Percentiles rank a stretch among this genome's conserved stretches.
Conservation (phyloP, 1,284 basidiomycete genomes). For the Athelia psychrophila region DNA sequence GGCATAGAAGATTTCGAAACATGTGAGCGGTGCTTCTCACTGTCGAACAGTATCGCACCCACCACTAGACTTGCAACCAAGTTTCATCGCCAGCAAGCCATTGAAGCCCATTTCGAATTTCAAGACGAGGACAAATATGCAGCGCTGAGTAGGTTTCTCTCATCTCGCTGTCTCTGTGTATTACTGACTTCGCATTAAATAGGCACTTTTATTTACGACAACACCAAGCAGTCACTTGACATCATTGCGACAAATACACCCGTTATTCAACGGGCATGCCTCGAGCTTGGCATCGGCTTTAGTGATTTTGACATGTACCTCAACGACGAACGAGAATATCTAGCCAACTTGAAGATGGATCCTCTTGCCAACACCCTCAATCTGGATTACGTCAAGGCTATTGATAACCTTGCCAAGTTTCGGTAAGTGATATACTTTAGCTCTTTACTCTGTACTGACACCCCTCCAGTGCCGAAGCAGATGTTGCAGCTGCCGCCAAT, state of each 20-base stretch:
- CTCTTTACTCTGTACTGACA: background rate
- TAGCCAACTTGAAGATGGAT: constrained; percentile 13
- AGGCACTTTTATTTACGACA: constrained; percentile 22
- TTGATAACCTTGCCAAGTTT: constrained; percentile 8
- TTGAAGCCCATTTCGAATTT: constrained; percentile 16
- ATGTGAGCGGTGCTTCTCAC: constrained; percentile 4
- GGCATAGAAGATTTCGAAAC: constrained; percentile 21
- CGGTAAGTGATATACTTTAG: constrained; percentile 12
- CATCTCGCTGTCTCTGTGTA: background rate
- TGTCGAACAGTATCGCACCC: background rate
- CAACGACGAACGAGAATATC: constrained; percentile 15
- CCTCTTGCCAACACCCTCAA: constrained; percentile 5
- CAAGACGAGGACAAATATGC: constrained; percentile 20
- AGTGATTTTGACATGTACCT: constrained; percentile 18
- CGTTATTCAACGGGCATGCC: background rate
- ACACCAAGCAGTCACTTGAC: constrained; percentile 20
- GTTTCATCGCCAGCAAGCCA: constrained; percentile 18
- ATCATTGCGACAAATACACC: constrained; percentile 12
- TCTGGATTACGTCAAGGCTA: constrained; percentile 17
- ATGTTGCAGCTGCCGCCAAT: background rate
- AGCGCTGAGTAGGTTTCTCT: constrained; percentile 9
- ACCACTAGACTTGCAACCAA: constrained; percentile 13
- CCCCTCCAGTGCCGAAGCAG: background rate
- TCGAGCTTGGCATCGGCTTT: constrained; percentile 1
- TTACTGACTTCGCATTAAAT: background rate